phyloP scores from a whole-genome alignment of 2,329 filamentous ascomycete species.

The Bipolaris oryzae region DNA sequence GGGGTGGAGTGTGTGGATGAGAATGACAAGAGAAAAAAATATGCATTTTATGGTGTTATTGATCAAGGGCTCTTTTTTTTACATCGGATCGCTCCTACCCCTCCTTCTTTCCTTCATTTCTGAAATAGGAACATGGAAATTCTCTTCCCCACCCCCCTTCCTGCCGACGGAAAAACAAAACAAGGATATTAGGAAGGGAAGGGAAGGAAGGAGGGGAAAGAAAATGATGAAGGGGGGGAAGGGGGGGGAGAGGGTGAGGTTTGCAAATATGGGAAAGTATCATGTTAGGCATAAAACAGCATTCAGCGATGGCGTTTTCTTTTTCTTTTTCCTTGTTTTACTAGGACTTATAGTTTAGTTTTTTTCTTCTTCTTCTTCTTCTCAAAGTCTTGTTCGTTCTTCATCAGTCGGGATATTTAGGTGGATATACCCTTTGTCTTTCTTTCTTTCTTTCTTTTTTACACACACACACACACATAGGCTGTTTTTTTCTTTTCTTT shows the following conservation, averaged over 20 bases:
- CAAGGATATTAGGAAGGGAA: too few relatives aligned
- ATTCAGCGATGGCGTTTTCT: slow-evolving; percentile 34
- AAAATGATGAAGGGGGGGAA: background rate
- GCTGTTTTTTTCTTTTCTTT: too few relatives aligned
- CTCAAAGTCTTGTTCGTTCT: background rate
- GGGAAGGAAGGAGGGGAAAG: too few relatives aligned
- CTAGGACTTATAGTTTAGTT: too few relatives aligned
- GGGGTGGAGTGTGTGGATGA: too few relatives aligned
- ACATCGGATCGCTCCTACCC: background rate
- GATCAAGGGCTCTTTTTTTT: background rate
- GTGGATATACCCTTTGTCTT: slow-evolving; percentile 13
- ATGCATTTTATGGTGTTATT: slow-evolving; percentile 1
- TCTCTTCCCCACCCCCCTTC: background rate
- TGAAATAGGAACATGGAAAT: background rate
- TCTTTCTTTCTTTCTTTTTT: background rate
- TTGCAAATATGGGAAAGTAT: background rate
- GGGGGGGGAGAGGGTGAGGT: too few relatives aligned
- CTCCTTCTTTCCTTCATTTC: background rate
- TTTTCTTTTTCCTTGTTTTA: background rate
- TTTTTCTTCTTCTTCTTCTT: too few relatives aligned
- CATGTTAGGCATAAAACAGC: slow-evolving; percentile 6
- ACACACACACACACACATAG: too few relatives aligned
- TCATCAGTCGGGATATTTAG: background rate
- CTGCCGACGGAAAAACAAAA: background rate
- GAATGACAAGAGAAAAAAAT: too few relatives aligned